phyloP scores from a whole-genome alignment of 768 basidiomycete genomes.

The Sutorius australiensis region DNA sequence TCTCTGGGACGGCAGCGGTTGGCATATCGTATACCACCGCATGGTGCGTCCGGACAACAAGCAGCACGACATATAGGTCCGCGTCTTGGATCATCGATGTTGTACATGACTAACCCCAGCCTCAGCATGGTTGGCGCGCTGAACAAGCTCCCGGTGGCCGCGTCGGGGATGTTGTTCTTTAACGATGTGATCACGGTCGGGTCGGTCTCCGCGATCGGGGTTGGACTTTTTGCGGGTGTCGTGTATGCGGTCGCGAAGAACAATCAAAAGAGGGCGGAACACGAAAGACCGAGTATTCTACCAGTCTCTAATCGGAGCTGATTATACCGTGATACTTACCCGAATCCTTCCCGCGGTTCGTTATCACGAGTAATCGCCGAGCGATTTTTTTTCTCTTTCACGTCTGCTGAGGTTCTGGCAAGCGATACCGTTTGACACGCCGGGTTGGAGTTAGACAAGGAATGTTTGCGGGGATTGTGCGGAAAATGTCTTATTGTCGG shows the following conservation, averaged over 20 bases:
- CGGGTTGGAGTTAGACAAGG: not conserved
- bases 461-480: conserved; percentile 15
- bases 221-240: conserved; percentile 90
- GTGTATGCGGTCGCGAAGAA: conserved; percentile 94
- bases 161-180: conserved; percentile 98
- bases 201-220: conserved; percentile 80
- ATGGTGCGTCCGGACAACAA: conserved; percentile 95
- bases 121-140: conserved; percentile 92
- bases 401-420: not conserved
- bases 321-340: conserved; percentile 12
- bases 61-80: conserved; percentile 97
- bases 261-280: conserved; percentile 80
- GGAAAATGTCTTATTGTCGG: conserved; percentile 33
- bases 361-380: conserved; percentile 1
- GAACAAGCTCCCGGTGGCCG: conserved; percentile 97
- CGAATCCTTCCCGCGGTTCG: not conserved
- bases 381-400: not conserved
- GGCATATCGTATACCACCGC: conserved; percentile 98
- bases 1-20: conserved; percentile 97
- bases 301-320: conserved; percentile 57
- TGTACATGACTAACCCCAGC: conserved; percentile 7
- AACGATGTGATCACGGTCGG: conserved; percentile 86
- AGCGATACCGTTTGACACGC: conserved; percentile 1
- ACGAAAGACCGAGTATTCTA: conserved; percentile 54
- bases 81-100: conserved; percentile 12